A percentile compares a stretch with the other conserved stretches of the same genome.
Evolutionary conservation across 176 grass and related monocot species (phyloP).

Genomic region (Zizania latifolia): DNA sequence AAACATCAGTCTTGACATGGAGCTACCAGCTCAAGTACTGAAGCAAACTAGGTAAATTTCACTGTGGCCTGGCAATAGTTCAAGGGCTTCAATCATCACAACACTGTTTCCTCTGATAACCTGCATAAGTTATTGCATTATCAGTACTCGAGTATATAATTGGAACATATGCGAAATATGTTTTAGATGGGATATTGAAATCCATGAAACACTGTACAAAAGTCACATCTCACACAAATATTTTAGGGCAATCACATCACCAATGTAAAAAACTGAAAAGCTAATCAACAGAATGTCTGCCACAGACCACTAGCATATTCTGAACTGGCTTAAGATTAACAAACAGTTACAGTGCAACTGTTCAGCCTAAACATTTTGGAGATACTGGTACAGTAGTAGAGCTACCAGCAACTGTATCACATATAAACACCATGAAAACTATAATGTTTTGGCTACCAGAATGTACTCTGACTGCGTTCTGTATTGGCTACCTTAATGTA

Average conservation of each 20-base stretch:
- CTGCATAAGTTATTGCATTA: constrained; percentile 30
- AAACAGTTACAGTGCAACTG: not conserved
- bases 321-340: not conserved
- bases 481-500: too few species aligned
- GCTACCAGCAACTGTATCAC: not conserved
- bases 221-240: not conserved
- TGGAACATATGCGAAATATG: not conserved
- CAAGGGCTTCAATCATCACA: constrained; percentile 90
- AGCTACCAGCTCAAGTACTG: not conserved
- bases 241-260: constrained; percentile 17
- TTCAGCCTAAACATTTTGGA: not conserved
- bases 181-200: too few species aligned
- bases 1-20: not conserved
- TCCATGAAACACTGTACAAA: too few species aligned
- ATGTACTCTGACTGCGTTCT: too few species aligned
- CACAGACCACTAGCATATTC: not conserved
- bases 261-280: too few species aligned
- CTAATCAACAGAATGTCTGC: not conserved
- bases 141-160: constrained; percentile 1
- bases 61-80: constrained; percentile 54
- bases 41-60: too few species aligned
- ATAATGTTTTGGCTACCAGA: too few species aligned
- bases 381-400: not conserved
- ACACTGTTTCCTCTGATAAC: constrained; percentile 88
- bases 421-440: not conserved